Evolutionary conservation across 306 rosid species (phyloP), one percentile per base, ranked within the genome.

Genomic region (Prinsepia uniflora): DNA sequence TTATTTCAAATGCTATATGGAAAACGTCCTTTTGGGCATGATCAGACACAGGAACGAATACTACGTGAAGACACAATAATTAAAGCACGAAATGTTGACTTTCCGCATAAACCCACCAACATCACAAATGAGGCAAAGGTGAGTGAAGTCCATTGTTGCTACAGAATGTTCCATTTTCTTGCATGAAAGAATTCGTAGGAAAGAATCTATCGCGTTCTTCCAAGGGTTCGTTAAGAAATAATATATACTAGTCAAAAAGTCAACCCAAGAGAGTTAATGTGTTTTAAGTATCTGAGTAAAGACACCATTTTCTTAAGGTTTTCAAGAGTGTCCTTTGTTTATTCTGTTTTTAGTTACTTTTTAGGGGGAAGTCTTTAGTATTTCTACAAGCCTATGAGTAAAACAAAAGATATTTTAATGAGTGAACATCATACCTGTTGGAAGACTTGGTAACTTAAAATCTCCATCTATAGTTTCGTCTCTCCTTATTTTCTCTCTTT

Each of bases 1-100:
- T 80, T 91, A 72, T 95, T 89, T 78, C 99, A 95, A 89, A 91
- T 95, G 96, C 96, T 95, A 73, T 91, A 91, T 73, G 99, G 99
- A 6, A 84, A 76, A 79, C 97, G 99, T 15, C 99, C 99, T 50
- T 95, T 95, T 14, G 99, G 99, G 72, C 99, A 95, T 58, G 97
- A 95, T 79, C 97, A 95, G 83, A 74, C 91, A 8, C 99, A 95
- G 80, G 97, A 95, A 80, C 84, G 97, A 65, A 95, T 95, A 83
- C 89, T 95, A 62, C 96, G 96, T 4, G 99, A 95, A 80, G 99
- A 95, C 84, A 95, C 99, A 14, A 95, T 95, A 62, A 95, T 95
- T 63, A 89, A 95, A 83, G 99, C 99, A 49, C 96, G 96, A 48
- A 91, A 84, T 77, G 97, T 95, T 73, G 99, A 95, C 47, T 95